Base-by-base conservation (phyloP, 2,329 filamentous ascomycete genomes). In the Pleoardoris graminearum region DNA sequence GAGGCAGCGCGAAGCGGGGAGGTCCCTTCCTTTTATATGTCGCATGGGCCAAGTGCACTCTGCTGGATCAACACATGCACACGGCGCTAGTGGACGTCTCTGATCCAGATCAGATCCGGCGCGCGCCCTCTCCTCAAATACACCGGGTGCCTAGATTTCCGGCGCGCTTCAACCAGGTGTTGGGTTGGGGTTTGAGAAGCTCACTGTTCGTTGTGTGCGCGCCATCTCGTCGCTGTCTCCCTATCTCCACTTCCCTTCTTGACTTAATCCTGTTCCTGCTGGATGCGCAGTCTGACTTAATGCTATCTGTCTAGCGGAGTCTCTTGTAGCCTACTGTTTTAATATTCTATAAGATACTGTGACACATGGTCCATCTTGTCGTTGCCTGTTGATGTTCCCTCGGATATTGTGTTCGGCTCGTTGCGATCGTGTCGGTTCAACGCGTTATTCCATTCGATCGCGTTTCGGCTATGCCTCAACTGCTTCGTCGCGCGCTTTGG, bases 21-120 rank as follows among this genome's bases (percentile, higher is more conserved):
- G 59, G 59, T 55, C 55, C 55, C 54, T 55, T 37, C 43, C 58
- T 65, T 70, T 65, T 69, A 66, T 72, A 69, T 56, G 55, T 62
- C 57, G 57, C 59, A 57, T 53, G 65, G 64, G 61, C 57, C 61
- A 58, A 54, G 54, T 43, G 58, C 57, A 52, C 53, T 58, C 57
- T n/a, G 33, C 53, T 60, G 68, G 67, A 70, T 69, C 68, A 69
- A 66, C 61, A 62, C 54, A 58, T n/a, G n/a, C n/a, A 57, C 52
- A 59, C 67, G 63, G 58, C 51, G 56, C 65, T 63, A 64, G 67
- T n/a, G n/a, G 16, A 16, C n/a, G 33, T 16, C 22, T 30, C 21
- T 38, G 44, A 47, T 38, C 44, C 17, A n/a, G 16, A 4, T 36
- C 33, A 16, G 33, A 36, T 36, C 33, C 17, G 33, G 33, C 33